These are phyloP conservation scores for Aurantiochytrium sp. DNA, from an alignment of 108 stramenopile species.

Conservation along the genomic window DNA sequence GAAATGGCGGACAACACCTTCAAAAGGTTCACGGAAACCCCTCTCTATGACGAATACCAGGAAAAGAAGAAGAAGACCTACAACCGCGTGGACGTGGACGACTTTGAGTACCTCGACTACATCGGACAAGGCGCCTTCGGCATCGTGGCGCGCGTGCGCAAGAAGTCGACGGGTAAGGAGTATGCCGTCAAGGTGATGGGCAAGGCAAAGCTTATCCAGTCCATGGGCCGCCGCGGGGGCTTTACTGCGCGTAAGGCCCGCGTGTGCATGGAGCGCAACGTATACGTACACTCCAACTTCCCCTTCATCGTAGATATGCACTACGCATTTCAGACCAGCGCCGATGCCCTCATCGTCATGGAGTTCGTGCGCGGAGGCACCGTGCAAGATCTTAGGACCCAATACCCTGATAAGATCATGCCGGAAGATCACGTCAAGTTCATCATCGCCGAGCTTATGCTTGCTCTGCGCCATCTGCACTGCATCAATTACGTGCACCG, in stretches of 20 bases:
- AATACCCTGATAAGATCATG: slow-evolving; percentile 1
- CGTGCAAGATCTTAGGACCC: background rate
- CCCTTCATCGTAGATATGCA: slow-evolving; percentile 53
- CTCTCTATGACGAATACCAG: slow-evolving; percentile 35
- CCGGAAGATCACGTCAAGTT: slow-evolving; percentile 42
- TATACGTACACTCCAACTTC: slow-evolving; percentile 46
- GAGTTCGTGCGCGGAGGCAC: slow-evolving; percentile 46
- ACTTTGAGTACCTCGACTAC: slow-evolving; percentile 57
- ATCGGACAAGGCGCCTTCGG: slow-evolving; percentile 57
- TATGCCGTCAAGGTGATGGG: slow-evolving; percentile 56
- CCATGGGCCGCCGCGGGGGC: background rate
- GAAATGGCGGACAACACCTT: slow-evolving; percentile 58
- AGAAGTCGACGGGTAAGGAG: slow-evolving; percentile 31
- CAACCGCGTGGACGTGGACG: slow-evolving; percentile 45
- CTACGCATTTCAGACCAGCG: slow-evolving; percentile 55
- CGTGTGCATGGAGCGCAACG: slow-evolving; percentile 51
- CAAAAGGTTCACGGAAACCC: slow-evolving; percentile 39
- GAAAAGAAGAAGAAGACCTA: slow-evolving; percentile 12
- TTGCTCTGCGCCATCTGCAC: slow-evolving; percentile 50
- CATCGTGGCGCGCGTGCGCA: slow-evolving; percentile 46
- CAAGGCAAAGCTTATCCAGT: slow-evolving; percentile 40
- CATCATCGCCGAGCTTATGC: slow-evolving; percentile 49
- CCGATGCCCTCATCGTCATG: slow-evolving; percentile 49
- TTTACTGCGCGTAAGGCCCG: slow-evolving; percentile 32
- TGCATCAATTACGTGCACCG: slow-evolving; percentile 63